Evolutionary conservation across 2,329 filamentous ascomycete species (phyloP).

Genomic region (Phialophora expanda): DNA sequence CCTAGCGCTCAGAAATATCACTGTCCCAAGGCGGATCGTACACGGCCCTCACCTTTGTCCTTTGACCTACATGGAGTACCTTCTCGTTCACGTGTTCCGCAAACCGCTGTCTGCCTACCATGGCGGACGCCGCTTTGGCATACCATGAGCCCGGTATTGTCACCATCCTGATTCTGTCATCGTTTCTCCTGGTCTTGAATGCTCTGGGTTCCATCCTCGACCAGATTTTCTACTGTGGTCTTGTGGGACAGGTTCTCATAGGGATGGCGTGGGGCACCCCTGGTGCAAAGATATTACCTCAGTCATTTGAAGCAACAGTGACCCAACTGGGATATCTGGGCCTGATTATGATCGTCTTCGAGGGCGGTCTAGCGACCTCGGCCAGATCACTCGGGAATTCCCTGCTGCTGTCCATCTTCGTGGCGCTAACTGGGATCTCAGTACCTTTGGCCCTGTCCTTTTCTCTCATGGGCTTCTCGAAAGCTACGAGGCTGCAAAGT

Average conservation of each 20-base stretch:
- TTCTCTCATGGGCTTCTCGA: slow-evolving; percentile 57
- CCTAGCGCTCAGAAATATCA: not conserved
- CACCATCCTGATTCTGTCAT: slow-evolving; percentile 64
- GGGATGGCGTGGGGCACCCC: slow-evolving; percentile 74
- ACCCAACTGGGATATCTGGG: slow-evolving; percentile 74
- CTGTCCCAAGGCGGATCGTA: not conserved
- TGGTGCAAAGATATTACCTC: slow-evolving; percentile 64
- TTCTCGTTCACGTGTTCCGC: not conserved
- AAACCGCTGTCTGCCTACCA: slow-evolving; percentile 5
- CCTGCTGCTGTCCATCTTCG: slow-evolving; percentile 62
- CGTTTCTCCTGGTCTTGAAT: slow-evolving; percentile 69
- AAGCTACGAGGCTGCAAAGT: slow-evolving; percentile 63
- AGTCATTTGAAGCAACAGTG: slow-evolving; percentile 59
- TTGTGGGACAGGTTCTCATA: slow-evolving; percentile 73
- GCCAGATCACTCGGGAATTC: slow-evolving; percentile 64
- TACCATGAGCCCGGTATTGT: slow-evolving; percentile 69
- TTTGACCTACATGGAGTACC: slow-evolving; percentile 7
- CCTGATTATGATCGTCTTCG: slow-evolving; percentile 72
- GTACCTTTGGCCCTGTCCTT: slow-evolving; percentile 71
- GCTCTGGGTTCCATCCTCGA: slow-evolving; percentile 63
- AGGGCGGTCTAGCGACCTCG: slow-evolving; percentile 66
- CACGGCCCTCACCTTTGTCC: not conserved
- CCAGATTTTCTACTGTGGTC: slow-evolving; percentile 67
- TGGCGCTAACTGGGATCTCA: slow-evolving; percentile 70
- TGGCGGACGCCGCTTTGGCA: slow-evolving; percentile 39